Evolutionary conservation across 2,329 filamentous ascomycete species (phyloP).

Genomic region (Fusarium sp.): DNA sequence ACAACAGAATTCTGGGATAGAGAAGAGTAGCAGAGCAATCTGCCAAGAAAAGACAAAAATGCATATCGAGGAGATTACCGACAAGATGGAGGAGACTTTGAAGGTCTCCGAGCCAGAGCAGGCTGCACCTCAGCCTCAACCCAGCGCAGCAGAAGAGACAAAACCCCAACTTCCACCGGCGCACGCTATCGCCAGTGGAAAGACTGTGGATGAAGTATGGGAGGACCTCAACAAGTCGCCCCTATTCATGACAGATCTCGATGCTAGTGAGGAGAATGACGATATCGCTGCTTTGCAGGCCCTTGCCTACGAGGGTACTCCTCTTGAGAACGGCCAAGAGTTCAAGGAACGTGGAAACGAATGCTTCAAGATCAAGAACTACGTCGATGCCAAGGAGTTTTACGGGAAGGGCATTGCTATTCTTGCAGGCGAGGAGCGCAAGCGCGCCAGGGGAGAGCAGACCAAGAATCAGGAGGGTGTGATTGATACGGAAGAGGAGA

Average conservation of each 20-base stretch:
- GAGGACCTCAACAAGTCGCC: constrained; percentile 72
- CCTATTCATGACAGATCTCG: constrained; percentile 95
- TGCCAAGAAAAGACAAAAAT: constrained; percentile 39
- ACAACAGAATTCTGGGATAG: neutral
- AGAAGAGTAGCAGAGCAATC: neutral
- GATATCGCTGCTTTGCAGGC: constrained; percentile 89
- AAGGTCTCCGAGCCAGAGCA: constrained; percentile 32
- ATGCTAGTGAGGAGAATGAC: constrained; percentile 86
- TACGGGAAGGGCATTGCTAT: constrained; percentile 88
- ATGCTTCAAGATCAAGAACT: constrained; percentile 77
- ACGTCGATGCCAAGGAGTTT: constrained; percentile 88
- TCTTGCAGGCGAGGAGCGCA: constrained; percentile 71
- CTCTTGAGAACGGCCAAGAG: constrained; percentile 81
- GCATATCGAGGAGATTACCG: constrained; percentile 57
- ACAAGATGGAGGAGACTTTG: constrained; percentile 54
- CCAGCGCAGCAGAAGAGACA: constrained; percentile 38
- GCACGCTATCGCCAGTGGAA: constrained; percentile 54
- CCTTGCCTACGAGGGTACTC: constrained; percentile 91
- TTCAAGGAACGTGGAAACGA: constrained; percentile 97
- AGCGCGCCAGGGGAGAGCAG: constrained; percentile 57
- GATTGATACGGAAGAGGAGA: constrained; percentile 63
- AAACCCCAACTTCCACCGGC: constrained; percentile 60
- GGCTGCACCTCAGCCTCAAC: neutral
- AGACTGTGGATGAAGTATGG: constrained; percentile 66
- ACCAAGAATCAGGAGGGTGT: constrained; percentile 48